A percentile compares a stretch with the other conserved stretches of the same genome.
These are phyloP conservation scores for Entomortierella chlamydospora DNA, from an alignment of 192 early-diverging fungal genomes.

Conservation along the genomic window DNA sequence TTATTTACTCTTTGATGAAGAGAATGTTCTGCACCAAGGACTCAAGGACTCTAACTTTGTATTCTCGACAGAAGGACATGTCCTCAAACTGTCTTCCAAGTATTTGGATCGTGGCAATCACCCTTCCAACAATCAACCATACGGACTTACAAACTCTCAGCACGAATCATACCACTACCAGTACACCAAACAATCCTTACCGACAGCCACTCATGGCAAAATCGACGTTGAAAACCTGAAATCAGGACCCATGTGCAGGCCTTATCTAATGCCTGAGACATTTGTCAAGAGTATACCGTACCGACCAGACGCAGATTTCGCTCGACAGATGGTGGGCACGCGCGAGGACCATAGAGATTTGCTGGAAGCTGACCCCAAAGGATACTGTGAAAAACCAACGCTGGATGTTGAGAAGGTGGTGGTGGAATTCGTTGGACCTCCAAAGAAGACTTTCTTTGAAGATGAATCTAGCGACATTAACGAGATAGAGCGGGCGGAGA, in stretches of 20 bases:
- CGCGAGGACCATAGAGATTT: conserved; percentile 13
- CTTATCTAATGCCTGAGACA: conserved; percentile 29
- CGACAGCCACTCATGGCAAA: background rate
- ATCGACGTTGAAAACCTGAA: background rate
- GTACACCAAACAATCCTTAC: conserved; percentile 2
- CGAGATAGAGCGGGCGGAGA: background rate
- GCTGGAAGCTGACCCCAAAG: conserved; percentile 48
- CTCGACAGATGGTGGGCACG: conserved; percentile 58
- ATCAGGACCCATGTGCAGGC: conserved; percentile 18
- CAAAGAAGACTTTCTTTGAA: conserved; percentile 32
- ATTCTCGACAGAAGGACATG: conserved; percentile 81
- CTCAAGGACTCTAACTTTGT: conserved; percentile 88
- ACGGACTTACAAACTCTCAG: background rate
- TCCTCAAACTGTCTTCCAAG: conserved; percentile 25
- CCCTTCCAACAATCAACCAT: background rate
- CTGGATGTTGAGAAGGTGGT: conserved; percentile 41
- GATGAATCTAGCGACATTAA: background rate
- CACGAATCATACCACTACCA: background rate
- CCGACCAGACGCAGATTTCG: conserved; percentile 63
- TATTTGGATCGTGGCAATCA: background rate
- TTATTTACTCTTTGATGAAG: conserved; percentile 93
- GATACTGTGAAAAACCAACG: conserved; percentile 60
- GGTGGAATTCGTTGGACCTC: conserved; percentile 40
- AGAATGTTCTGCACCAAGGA: conserved; percentile 72
- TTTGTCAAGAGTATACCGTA: conserved; percentile 56